Percentiles rank a stretch among this genome's conserved stretches.
phyloP scores from a whole-genome alignment of 2,329 filamentous ascomycete genomes.

The Aureobasidium leucospermi region DNA sequence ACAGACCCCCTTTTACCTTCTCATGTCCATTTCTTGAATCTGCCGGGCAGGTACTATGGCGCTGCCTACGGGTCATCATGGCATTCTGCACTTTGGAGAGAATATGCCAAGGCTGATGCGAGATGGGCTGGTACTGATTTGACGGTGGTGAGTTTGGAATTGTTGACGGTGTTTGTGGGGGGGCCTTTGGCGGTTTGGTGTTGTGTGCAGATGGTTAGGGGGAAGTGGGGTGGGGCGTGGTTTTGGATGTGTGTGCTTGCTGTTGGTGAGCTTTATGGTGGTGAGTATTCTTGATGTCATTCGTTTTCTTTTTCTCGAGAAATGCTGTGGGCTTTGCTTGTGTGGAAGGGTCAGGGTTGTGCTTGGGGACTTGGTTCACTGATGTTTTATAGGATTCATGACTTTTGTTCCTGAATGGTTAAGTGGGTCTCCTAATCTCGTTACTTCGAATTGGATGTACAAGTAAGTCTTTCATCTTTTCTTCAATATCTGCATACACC shows the following conservation, averaged over 20 bases:
- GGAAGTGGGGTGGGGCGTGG: conserved; percentile 35
- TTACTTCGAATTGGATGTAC: conserved; percentile 54
- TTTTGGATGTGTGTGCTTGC: conserved; percentile 53
- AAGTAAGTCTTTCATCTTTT: conserved; percentile 31
- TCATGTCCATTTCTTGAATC: conserved; percentile 47
- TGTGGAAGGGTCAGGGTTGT: neutral
- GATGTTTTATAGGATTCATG: conserved; percentile 44
- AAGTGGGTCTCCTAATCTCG: conserved; percentile 49
- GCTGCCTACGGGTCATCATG: conserved; percentile 49
- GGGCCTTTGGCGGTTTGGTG: conserved; percentile 52
- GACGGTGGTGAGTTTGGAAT: conserved; percentile 51
- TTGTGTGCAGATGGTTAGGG: conserved; percentile 39
- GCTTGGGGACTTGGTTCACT: neutral
- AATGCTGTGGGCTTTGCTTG: neutral
- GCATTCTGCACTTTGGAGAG: conserved; percentile 52
- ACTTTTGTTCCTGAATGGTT: conserved; percentile 61
- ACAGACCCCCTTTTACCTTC: conserved; percentile 37
- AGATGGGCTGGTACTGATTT: conserved; percentile 54
- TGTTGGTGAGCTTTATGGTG: conserved; percentile 58
- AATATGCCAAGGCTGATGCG: conserved; percentile 58
- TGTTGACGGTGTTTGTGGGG: conserved; percentile 54
- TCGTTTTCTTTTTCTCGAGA: neutral
- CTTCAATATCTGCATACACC: neutral
- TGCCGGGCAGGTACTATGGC: conserved; percentile 50
- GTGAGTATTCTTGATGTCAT: conserved; percentile 25